Percentiles rank a stretch among this genome's conserved stretches.
Conservation (phyloP, 257 asterid genomes). For the Orobanche coerulescens region DNA sequence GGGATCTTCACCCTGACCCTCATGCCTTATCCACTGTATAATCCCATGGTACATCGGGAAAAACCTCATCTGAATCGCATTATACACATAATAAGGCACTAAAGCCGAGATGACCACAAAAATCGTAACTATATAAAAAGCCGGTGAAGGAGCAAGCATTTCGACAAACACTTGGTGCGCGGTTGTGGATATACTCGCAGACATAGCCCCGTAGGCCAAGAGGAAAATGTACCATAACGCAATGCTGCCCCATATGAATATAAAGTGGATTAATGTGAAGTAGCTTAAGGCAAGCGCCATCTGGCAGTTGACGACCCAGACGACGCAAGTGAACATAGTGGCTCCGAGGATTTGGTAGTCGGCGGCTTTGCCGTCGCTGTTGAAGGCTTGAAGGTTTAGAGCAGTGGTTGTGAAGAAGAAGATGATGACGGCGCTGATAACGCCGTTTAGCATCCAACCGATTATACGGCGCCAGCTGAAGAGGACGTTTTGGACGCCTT, state of each 20-base stretch:
- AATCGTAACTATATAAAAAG: constrained; percentile 46
- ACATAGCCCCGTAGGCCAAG: constrained; percentile 55
- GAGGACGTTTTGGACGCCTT: constrained; percentile 80
- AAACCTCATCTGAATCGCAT: constrained; percentile 44
- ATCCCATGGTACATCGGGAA: constrained; percentile 75
- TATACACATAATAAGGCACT: constrained; percentile 51
- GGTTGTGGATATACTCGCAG: constrained; percentile 39
- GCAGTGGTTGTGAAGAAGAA: constrained; percentile 63
- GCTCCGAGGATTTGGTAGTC: constrained; percentile 60
- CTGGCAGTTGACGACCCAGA: constrained; percentile 92
- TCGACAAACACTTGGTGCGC: constrained; percentile 71
- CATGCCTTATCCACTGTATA: constrained; percentile 87
- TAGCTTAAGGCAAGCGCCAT: constrained; percentile 81
- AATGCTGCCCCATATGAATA: constrained; percentile 85
- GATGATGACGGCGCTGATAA: constrained; percentile 54
- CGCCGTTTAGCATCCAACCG: constrained; percentile 93
- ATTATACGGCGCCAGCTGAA: constrained; percentile 88
- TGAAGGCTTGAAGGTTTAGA: constrained; percentile 55
- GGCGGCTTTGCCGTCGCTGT: constrained; percentile 52
- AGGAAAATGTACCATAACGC: constrained; percentile 80
- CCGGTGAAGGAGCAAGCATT: constrained; percentile 62
- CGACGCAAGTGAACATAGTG: constrained; percentile 72
- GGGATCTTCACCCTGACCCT: constrained; percentile 65
- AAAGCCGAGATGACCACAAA: constrained; percentile 49
- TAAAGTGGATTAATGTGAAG: constrained; percentile 78